phyloP scores from a whole-genome alignment of 2,329 filamentous ascomycete species.

The Alternaria angustiovoidea region DNA sequence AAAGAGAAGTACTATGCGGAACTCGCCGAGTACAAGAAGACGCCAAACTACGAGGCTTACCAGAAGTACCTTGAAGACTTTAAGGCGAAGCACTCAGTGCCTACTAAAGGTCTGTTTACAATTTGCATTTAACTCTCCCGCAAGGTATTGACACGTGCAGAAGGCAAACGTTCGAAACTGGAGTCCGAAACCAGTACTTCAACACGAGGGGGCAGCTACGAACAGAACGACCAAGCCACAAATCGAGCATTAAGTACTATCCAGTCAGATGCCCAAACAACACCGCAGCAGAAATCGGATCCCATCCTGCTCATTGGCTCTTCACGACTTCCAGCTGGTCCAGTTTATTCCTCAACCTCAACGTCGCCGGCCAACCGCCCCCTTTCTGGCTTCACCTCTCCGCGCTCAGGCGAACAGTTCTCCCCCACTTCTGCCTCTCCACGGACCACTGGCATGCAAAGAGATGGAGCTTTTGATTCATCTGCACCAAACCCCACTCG shows the following conservation, averaged over 20 bases:
- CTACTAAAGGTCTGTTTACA: conserved; percentile 45
- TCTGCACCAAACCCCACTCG: conserved; percentile 26
- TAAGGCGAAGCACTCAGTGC: conserved; percentile 70
- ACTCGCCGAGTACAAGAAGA: conserved; percentile 79
- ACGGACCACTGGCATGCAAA: conserved; percentile 35
- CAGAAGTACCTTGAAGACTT: conserved; percentile 78
- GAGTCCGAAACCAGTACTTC: conserved; percentile 49
- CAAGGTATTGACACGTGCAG: conserved; percentile 35
- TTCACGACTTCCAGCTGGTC: conserved; percentile 35
- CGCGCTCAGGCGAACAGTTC: conserved; percentile 43
- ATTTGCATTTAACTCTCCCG: conserved; percentile 1
- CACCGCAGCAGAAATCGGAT: conserved; percentile 32
- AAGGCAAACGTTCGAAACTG: conserved; percentile 56
- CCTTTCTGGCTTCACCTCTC: conserved; percentile 46
- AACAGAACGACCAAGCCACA: conserved; percentile 36
- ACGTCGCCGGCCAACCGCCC: conserved; percentile 44
- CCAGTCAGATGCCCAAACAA: conserved; percentile 29
- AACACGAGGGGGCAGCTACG: conserved; percentile 43
- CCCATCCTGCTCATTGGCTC: conserved; percentile 39
- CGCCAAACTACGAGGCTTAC: conserved; percentile 72
- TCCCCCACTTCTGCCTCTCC: conserved; percentile 48
- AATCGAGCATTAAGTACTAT: conserved; percentile 41
- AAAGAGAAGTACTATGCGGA: conserved; percentile 82
- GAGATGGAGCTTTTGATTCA: conserved; percentile 38
- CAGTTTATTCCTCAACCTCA: conserved; percentile 40